Conservation (phyloP, 1,284 basidiomycete species). For the Laetiporus sulphureus region DNA sequence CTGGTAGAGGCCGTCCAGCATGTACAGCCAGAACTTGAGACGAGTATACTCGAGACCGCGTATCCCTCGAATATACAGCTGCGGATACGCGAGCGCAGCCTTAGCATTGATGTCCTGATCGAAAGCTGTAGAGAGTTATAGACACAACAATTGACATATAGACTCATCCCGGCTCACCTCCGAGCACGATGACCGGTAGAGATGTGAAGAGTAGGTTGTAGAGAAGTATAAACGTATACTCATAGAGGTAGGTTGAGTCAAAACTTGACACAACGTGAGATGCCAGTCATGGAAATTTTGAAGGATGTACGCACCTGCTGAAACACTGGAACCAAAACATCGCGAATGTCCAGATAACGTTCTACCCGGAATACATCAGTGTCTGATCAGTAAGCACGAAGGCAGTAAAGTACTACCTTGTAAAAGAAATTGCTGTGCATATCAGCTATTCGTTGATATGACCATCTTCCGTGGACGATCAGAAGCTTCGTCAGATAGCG, state of each 20-base stretch:
- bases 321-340: constrained; percentile 94
- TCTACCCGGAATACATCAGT: constrained; percentile 36
- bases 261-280: constrained; percentile 46
- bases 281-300: no score
- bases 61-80: constrained; percentile 91
- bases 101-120: constrained; percentile 94
- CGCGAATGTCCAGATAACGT: constrained; percentile 86
- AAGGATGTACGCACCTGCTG: constrained; percentile 60
- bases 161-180: constrained; percentile 45
- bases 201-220: constrained; percentile 95
- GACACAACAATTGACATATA: neutral
- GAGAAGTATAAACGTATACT: constrained; percentile 90
- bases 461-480: constrained; percentile 95
- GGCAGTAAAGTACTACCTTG: constrained; percentile 51
- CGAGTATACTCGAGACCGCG: constrained; percentile 91
- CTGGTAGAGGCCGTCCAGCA: constrained; percentile 92
- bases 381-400: neutral
- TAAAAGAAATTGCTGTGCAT: constrained; percentile 99
- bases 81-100: constrained; percentile 87
- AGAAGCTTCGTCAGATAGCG: constrained; percentile 89
- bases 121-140: constrained; percentile 51
- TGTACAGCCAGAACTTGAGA: constrained; percentile 89
- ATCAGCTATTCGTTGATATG: constrained; percentile 93
- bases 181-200: constrained; percentile 85
- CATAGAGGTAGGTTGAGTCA: constrained; percentile 92